A percentile compares a stretch with the other conserved stretches of the same genome.
These are phyloP conservation scores for Lablab purpureus DNA, from an alignment of 306 rosid species.

Conservation along the genomic window DNA sequence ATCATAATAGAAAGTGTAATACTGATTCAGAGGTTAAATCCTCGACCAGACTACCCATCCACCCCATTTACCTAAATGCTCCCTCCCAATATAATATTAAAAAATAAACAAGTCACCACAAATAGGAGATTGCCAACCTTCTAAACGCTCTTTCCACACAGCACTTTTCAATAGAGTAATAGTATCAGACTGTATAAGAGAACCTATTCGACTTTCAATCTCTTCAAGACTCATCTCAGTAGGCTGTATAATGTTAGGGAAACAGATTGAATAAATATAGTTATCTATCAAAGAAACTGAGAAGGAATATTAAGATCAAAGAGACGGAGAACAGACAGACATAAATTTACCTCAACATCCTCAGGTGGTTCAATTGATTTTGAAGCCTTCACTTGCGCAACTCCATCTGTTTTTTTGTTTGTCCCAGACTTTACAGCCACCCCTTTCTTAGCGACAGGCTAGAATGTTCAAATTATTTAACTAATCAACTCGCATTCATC, in stretches of 20 bases:
- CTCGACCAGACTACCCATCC: conserved; percentile 4
- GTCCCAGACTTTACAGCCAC: conserved; percentile 65
- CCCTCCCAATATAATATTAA: background rate
- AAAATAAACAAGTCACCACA: conserved; percentile 21
- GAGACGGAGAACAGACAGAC: conserved; percentile 7
- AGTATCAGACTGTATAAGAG: conserved; percentile 80
- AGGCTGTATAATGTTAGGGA: conserved; percentile 63
- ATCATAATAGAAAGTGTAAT: background rate
- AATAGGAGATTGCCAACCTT: conserved; percentile 64
- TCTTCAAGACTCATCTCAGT: conserved; percentile 97
- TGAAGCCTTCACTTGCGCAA: conserved; percentile 64
- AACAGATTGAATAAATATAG: conserved; percentile 17
- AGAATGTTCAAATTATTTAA: conserved; percentile 36
- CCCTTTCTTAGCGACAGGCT: conserved; percentile 81
- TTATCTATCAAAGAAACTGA: conserved; percentile 7
- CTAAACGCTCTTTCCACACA: conserved; percentile 97
- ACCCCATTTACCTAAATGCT: conserved; percentile 26
- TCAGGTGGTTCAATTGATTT: conserved; percentile 75
- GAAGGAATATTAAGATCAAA: conserved; percentile 20
- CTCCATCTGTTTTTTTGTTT: conserved; percentile 80
- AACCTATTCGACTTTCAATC: conserved; percentile 90
- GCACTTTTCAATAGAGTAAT: conserved; percentile 82
- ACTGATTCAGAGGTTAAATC: conserved; percentile 12
- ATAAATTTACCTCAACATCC: conserved; percentile 82
- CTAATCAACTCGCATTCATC: conserved; percentile 39